Base-by-base conservation (phyloP, 139 green algal species). In the Tetradesmus obliquus region DNA sequence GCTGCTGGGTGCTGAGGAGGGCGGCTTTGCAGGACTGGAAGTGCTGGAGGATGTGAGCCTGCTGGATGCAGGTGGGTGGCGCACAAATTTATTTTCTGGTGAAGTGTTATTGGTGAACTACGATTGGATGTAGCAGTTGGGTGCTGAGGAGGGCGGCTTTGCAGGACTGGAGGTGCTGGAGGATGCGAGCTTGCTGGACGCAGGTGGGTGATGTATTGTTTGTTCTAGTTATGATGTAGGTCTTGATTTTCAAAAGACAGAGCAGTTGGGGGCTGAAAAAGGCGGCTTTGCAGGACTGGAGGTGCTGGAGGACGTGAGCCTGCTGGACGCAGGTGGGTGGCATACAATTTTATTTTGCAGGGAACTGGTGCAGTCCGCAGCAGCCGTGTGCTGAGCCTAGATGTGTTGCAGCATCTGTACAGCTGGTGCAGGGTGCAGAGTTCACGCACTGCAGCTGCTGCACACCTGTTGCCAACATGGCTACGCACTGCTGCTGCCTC, bases 261-360 rank as follows among this genome's bases (percentile, higher is more conserved):
- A 24, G 20, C 86, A 98, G 54, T 54, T 98, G 82, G 96, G 97
- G 1, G 91, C 93, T 12, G 95, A 96, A 22, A 96, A 98, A 89
- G 95, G 94, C 55, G 96, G 96, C n/a, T 98, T 98, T 90, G 94
- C 94, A 51, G 96, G 95, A 0, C 90, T 98, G n/a, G 97, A 98
- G 91, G 94, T 97, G 32, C 76, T 98, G 24, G 92, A 97, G 3
- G 91, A 95, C 57, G 60, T 84, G 45, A 84, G 32, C 32, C 9
- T 89, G 0, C 81, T 89, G 7, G 84, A 89, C 20, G 13, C 84
- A 82, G 84, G 84, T 88, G 17, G 13, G 74, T 2, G 7, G 19
- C 74, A 55, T 17, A n/a, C 19, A 15, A 76, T 4, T 76, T 76
- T 15, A 15, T 76, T 76, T 76, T 45, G 32, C 32, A 45, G 32